A percentile compares a stretch with the other conserved stretches of the same genome.
phyloP scores from a whole-genome alignment of 1,284 basidiomycete genomes.

The Afroboletus lepidellus region DNA sequence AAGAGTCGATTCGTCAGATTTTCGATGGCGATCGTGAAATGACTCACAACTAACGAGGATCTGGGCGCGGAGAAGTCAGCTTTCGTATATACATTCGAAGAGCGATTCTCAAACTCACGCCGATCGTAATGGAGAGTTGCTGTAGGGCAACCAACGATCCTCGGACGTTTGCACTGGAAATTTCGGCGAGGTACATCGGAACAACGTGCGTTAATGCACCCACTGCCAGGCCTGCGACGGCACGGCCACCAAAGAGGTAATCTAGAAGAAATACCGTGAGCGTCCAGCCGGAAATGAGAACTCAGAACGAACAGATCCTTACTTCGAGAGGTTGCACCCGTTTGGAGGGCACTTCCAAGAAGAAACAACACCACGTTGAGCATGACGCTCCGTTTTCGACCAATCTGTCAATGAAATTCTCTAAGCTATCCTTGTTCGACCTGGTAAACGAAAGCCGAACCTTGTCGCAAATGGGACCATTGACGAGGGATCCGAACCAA shows the following conservation, averaged over 20 bases:
- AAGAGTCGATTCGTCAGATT: not conserved
- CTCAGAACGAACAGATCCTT: not conserved
- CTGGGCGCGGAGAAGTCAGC: conserved; percentile 8
- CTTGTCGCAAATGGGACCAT: conserved; percentile 35
- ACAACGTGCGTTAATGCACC: conserved; percentile 36
- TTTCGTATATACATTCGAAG: not conserved
- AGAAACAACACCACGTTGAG: conserved; percentile 33
- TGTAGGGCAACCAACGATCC: conserved; percentile 35
- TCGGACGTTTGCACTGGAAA: conserved; percentile 37
- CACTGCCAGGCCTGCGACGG: conserved; percentile 31
- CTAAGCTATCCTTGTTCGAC: not conserved
- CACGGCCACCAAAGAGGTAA: conserved; percentile 35
- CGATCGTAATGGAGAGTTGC: conserved; percentile 35
- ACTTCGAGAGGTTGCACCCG: conserved; percentile 32
- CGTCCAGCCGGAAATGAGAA: not conserved
- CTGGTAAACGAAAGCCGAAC: conserved; percentile 9
- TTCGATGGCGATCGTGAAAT: not conserved
- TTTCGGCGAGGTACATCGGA: conserved; percentile 37
- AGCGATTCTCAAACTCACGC: conserved; percentile 22
- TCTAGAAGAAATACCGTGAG: conserved; percentile 10
- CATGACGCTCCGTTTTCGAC: conserved; percentile 34
- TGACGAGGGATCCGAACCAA: conserved; percentile 33
- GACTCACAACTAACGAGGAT: conserved; percentile 36
- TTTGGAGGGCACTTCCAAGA: conserved; percentile 33
- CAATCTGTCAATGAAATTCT: conserved; percentile 18